Evolutionary conservation across 495 filamentous ascomycete species (phyloP), one percentile per base, ranked within the genome.

Genomic region (Thozetella sp.): DNA sequence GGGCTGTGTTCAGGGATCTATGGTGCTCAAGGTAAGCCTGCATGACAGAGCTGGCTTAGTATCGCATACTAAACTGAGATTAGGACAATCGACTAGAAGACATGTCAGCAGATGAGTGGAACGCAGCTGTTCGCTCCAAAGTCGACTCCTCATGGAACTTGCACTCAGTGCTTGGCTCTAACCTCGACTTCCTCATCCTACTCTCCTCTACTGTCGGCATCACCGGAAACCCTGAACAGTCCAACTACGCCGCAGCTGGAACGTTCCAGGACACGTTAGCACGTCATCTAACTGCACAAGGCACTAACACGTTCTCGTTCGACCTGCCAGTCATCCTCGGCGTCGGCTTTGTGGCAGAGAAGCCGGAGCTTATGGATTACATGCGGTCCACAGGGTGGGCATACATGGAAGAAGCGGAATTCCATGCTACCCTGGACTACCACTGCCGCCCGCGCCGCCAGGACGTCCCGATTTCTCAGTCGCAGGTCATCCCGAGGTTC

Each of bases 181-280:
- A 19, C 10, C 43, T 48, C 3, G 43, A 48, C 43, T 48, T 48
- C 43, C 20, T 48, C 43, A 20, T 48, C 43, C 9, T 48, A n/a
- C 43, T 48, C n/a, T 13, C 80, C 20, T 87, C 85, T 2, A 63
- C 81, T 1, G 65, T 77, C 12, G 81, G 76, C 13, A 63, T 80
- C 1, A 62, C 83, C n/a, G 85, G 84, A 3, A 77, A 69, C 53
- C 58, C 66, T 17, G 76, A 76, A 0, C 84, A 88, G 64, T 69
- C 78, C 22, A 80, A 80, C 25, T 87, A 87, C 59, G 71, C 80
- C 3, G 81, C 83, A 6, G 80, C 75, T 11, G 83, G 83, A 59
- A 76, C 79, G 13, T 86, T 79, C 64, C 65, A 78, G 10, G 82
- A 79, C 37, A 68, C 74, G 2, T 64, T 80, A 19, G 68, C 67